Conservation (phyloP, 371 early-diverging fungal genomes). For the Mortierella sp. region DNA sequence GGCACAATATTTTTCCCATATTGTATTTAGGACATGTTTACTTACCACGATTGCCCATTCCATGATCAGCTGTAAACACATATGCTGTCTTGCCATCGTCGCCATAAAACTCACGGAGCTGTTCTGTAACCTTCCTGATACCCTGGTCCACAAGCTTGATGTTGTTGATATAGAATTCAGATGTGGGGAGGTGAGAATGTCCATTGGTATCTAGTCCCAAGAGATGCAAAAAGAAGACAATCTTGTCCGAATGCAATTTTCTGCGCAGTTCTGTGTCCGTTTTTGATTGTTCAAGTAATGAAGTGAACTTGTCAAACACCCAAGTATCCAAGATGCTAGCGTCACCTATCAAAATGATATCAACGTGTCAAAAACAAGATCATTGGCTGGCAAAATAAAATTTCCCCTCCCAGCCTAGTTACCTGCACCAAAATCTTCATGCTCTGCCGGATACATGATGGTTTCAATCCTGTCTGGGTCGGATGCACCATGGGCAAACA, state of each 20-base stretch:
- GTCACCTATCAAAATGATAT: slow-evolving; percentile 62
- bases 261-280: slow-evolving; percentile 64
- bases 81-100: slow-evolving; percentile 89
- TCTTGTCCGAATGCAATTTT: slow-evolving; percentile 77
- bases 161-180: slow-evolving; percentile 86
- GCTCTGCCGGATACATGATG: slow-evolving; percentile 90
- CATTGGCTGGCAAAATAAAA: background rate
- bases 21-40: background rate
- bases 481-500: slow-evolving; percentile 94
- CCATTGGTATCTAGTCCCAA: slow-evolving; percentile 97
- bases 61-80: slow-evolving; percentile 96
- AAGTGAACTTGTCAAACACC: slow-evolving; percentile 82
- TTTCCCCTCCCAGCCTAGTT: slow-evolving; percentile 33
- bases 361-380: slow-evolving; percentile 1
- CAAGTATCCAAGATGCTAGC: slow-evolving; percentile 89
- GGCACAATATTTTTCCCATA: slow-evolving; percentile 16
- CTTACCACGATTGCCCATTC: slow-evolving; percentile 91
- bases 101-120: slow-evolving; percentile 81
- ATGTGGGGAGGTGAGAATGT: slow-evolving; percentile 89
- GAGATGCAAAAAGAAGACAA: slow-evolving; percentile 93
- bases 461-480: slow-evolving; percentile 83
- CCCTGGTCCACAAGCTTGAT: slow-evolving; percentile 87
- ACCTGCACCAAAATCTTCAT: slow-evolving; percentile 91
- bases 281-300: slow-evolving; percentile 68
- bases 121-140: slow-evolving; percentile 71